Percentiles rank a stretch among this genome's conserved stretches.
These are phyloP conservation scores for Hawksworthiomyces lignivorus DNA, from an alignment of 2,329 filamentous ascomycete genomes.

Conservation along the genomic window DNA sequence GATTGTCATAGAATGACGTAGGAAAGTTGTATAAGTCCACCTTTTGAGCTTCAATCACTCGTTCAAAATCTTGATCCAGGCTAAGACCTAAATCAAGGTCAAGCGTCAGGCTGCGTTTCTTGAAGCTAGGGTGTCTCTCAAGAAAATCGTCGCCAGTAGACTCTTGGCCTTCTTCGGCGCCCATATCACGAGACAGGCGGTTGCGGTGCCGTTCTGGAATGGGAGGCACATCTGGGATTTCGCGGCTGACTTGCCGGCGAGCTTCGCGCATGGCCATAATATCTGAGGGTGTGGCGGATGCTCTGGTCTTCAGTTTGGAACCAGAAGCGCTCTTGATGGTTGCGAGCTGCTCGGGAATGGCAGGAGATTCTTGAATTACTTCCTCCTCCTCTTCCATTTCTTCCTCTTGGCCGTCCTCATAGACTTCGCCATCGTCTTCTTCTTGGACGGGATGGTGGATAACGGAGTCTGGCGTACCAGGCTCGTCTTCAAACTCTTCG, in stretches of 20 bases:
- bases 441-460: too few species aligned
- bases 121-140: conserved; percentile 63
- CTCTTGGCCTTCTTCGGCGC: conserved; percentile 24
- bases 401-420: background rate
- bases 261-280: conserved; percentile 77
- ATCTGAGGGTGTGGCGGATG: conserved; percentile 82
- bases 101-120: conserved; percentile 75
- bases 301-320: conserved; percentile 78
- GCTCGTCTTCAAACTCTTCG: conserved; percentile 50
- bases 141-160: conserved; percentile 34
- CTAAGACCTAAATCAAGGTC: conserved; percentile 78
- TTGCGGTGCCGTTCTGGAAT: conserved; percentile 55
- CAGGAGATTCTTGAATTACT: conserved; percentile 47
- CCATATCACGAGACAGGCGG: conserved; percentile 43
- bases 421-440: conserved; percentile 28
- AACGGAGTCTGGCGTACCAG: conserved; percentile 28
- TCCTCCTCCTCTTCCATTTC: background rate
- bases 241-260: conserved; percentile 75
- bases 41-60: conserved; percentile 96
- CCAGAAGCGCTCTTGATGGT: conserved; percentile 87
- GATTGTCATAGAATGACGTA: conserved; percentile 7
- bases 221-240: conserved; percentile 51
- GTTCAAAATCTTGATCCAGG: conserved; percentile 86
- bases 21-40: conserved; percentile 50
- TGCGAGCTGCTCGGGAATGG: conserved; percentile 72